phyloP scores from a whole-genome alignment of 2,329 filamentous ascomycete species.

The Basipetospora sp. region DNA sequence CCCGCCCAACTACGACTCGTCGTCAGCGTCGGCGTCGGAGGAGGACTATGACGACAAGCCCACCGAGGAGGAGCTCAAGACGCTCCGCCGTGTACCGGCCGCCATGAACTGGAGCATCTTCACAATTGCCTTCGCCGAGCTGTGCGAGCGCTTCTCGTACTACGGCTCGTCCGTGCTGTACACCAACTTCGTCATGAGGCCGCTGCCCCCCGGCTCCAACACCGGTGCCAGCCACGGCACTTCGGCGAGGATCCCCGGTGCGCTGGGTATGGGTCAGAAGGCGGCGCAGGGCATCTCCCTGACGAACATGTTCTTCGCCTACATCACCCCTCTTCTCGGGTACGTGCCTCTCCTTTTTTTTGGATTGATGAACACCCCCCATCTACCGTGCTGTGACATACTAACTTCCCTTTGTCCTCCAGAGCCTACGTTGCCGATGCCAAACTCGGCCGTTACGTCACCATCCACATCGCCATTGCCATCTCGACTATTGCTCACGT shows the following conservation, averaged over 20 bases:
- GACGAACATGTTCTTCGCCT: conserved; percentile 49
- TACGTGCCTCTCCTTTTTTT: too few relatives aligned
- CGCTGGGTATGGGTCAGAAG: conserved; percentile 43
- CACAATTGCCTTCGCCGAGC: conserved; percentile 57
- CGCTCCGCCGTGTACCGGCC: conserved; percentile 49
- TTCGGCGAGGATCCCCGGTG: conserved; percentile 28
- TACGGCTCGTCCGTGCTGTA: conserved; percentile 57
- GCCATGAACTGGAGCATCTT: conserved; percentile 51
- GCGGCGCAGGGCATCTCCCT: conserved; percentile 33
- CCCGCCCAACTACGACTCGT: conserved; percentile 12
- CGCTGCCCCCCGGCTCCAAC: conserved; percentile 36
- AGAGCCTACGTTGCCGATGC: conserved; percentile 49
- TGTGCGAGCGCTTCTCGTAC: conserved; percentile 66
- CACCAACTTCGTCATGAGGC: conserved; percentile 49
- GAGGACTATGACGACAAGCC: conserved; percentile 28
- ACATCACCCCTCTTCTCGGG: conserved; percentile 44
- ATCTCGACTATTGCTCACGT: conserved; percentile 52
- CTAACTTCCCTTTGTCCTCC: too few relatives aligned
- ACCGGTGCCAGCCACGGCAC: conserved; percentile 32
- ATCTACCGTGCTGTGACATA: too few relatives aligned
- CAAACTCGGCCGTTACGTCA: conserved; percentile 58
- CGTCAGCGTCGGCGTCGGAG: conserved; percentile 14
- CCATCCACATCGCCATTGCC: conserved; percentile 51
- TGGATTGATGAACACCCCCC: too few relatives aligned
- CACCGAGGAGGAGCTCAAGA: conserved; percentile 46